Evolutionary conservation across 371 early-diverging fungal genomes (phyloP), one percentile per base, ranked within the genome.

Genomic region (Syncephalastrum contaminatum): DNA sequence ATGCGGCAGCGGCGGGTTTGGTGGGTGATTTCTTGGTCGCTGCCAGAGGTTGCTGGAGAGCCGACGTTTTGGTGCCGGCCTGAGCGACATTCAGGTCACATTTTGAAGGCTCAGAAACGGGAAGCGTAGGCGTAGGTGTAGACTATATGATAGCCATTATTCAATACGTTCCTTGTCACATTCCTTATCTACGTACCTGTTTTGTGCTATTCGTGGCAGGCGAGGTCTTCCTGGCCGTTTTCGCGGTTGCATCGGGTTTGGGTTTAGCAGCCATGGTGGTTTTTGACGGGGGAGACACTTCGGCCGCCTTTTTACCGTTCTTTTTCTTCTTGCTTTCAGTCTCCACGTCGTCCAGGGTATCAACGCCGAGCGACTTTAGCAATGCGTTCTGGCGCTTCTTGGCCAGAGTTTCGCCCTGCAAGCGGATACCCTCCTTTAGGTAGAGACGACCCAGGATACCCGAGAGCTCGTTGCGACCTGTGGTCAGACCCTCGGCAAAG

Each of bases 391-490:
- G 86, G 43, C 87, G 85, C 58, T 86, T 78, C 58, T 84, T 62
- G 2, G 89, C 86, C 13, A 86, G 73, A 52, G 79, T 82, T 53
- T 85, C 83, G 22, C 86, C 88, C 52, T 85, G 80, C 4, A 86
- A 80, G 3, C 88, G 73, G 62, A 84, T 81, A 4, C 86, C 88
- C 60, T 89, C 89, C 36, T 83, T 82, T 52, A 89, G 75, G 69
- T 87, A 84, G 58, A 87, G 66, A 55, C 85, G 84, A 13, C 88
- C 88, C 7, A 87, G 60, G 47, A 89, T 76, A 22, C 85, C 88
- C 0, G 86, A 85, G 40, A 89, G 64, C 49, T 86, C 85, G 27
- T 77, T 75, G 16, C 88, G 75, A 25, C 89, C 89, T 0, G 80
- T 82, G 42, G 78, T 66, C 44, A 89, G 65, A 10, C 89, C 89